A percentile compares a stretch with the other conserved stretches of the same genome.
Conservation (phyloP, 495 filamentous ascomycete species). For the Evernia prunastri region DNA sequence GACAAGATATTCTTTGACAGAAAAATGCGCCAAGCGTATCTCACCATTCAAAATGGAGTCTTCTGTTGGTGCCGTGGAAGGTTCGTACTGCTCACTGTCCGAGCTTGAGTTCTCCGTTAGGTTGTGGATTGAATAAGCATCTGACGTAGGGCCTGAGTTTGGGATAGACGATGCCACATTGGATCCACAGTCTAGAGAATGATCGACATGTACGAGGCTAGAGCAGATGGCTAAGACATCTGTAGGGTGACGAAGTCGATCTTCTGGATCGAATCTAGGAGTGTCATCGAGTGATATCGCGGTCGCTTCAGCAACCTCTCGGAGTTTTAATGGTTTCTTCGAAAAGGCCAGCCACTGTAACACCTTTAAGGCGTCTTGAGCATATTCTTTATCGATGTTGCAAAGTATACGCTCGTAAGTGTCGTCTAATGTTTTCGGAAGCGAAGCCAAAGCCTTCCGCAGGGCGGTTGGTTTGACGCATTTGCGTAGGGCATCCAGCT, state of each 20-base stretch:
- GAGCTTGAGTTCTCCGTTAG: not conserved
- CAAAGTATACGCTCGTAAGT: conserved; percentile 35
- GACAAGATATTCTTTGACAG: conserved; percentile 36
- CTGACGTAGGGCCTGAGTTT: not conserved
- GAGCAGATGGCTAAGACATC: conserved; percentile 29
- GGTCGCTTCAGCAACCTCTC: conserved; percentile 27
- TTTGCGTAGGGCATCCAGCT: conserved; percentile 32
- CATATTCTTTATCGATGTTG: conserved; percentile 25
- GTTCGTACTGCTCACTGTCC: not conserved
- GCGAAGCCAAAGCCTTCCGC: conserved; percentile 27
- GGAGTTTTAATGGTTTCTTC: conserved; percentile 21
- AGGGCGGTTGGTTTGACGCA: conserved; percentile 26
- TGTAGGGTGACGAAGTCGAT: conserved; percentile 23
- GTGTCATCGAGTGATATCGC: not conserved
- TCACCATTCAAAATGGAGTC: too few relatives aligned
- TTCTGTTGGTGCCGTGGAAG: not conserved
- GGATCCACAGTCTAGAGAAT: not conserved
- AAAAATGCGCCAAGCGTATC: conserved; percentile 33
- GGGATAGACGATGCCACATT: not conserved
- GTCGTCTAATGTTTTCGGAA: conserved; percentile 33
- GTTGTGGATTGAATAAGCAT: not conserved
- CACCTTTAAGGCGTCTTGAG: conserved; percentile 23
- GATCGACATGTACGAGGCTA: conserved; percentile 24
- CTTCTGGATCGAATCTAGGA: conserved; percentile 23
- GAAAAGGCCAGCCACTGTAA: conserved; percentile 32